Evolutionary conservation across 2,329 filamentous ascomycete species (phyloP), one percentile per base, ranked within the genome.

Genomic region (Trichothecium roseum): DNA sequence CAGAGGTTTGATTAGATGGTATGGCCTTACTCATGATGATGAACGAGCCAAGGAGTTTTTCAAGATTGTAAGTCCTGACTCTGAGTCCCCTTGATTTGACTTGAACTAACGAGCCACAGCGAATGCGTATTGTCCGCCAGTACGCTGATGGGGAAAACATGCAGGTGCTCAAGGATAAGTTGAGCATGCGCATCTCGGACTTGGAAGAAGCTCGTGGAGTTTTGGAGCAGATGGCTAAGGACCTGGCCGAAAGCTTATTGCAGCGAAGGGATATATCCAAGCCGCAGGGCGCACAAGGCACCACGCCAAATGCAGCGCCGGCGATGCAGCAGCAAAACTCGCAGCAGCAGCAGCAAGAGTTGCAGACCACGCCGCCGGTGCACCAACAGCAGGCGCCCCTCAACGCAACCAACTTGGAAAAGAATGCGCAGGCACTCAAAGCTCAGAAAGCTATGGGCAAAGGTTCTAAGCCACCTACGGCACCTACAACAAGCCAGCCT

Each of bases 401-500:
- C 28, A 71, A 59, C 38, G 62, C 63, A 10, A 60, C 62, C 24
- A 71, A 70, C 41, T 48, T 72, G 29, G 67, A 69, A 43, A 72
- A 72, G 48, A 67, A 72, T 44, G 58, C 62, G 3, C 63, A 69
- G 40, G 61, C 61, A 4, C 51, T 65, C 38, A 64, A 64, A 37
- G 45, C 48, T 34, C 48, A 56, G 16, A 61, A 58, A 38, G 37
- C 40, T 18, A 35, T 44, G 24, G 67, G 60, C 50, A 72, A 69
- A 48, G 56, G 55, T 8, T 61, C 58, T 8, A 65, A 70, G 41
- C 55, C 68, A 1, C 72, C 74, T 4, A 63, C 71, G 10, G 72
- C 75, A 8, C 74, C 75, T 13, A 78, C 71, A 0, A 67, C 67
- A 2, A 48, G 66, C 8, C 71, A 76, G 42, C 67, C 73, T 13